A percentile compares a stretch with the other conserved stretches of the same genome.
Evolutionary conservation across 2,329 filamentous ascomycete species (phyloP).

Genomic region (Stemphylium lycopersici): DNA sequence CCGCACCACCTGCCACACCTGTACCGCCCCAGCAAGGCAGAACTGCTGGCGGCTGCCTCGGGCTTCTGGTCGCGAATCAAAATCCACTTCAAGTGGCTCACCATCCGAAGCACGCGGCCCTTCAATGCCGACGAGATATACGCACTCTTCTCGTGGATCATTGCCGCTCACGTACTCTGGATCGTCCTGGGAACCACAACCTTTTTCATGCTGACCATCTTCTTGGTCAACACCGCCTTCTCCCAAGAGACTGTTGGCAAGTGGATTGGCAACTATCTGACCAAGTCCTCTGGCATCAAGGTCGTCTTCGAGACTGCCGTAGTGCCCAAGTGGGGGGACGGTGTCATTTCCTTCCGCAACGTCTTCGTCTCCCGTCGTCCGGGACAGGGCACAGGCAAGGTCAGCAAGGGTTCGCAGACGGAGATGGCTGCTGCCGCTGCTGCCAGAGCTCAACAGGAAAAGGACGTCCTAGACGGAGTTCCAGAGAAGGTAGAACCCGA

Average conservation of each 20-base stretch:
- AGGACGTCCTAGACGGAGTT: constrained; percentile 33
- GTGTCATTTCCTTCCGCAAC: constrained; percentile 94
- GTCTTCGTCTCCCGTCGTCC: constrained; percentile 93
- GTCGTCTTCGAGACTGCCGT: constrained; percentile 98
- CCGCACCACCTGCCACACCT: constrained; percentile 67
- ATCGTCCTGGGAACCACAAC: constrained; percentile 96
- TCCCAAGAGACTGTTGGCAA: constrained; percentile 94
- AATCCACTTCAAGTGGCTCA: constrained; percentile 96
- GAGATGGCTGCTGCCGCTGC: constrained; percentile 86
- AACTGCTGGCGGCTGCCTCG: constrained; percentile 86
- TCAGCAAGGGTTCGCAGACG: constrained; percentile 88
- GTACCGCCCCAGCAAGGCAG: constrained; percentile 88
- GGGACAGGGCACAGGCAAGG: constrained; percentile 78
- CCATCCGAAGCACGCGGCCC: constrained; percentile 88
- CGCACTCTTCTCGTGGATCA: constrained; percentile 92
- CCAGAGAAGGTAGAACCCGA: constrained; percentile 58
- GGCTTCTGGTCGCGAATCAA: constrained; percentile 90
- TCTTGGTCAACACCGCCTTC: constrained; percentile 93
- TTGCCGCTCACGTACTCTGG: constrained; percentile 93
- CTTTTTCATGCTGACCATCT: constrained; percentile 89
- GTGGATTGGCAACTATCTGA: constrained; percentile 95
- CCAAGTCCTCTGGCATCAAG: constrained; percentile 87
- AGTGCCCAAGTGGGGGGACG: constrained; percentile 92
- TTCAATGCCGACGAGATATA: constrained; percentile 98
- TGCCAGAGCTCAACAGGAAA: constrained; percentile 62